Percentiles rank a stretch among this genome's conserved stretches.
Evolutionary conservation across 2,329 filamentous ascomycete species (phyloP).

Genomic region (Exophiala aquamarina): DNA sequence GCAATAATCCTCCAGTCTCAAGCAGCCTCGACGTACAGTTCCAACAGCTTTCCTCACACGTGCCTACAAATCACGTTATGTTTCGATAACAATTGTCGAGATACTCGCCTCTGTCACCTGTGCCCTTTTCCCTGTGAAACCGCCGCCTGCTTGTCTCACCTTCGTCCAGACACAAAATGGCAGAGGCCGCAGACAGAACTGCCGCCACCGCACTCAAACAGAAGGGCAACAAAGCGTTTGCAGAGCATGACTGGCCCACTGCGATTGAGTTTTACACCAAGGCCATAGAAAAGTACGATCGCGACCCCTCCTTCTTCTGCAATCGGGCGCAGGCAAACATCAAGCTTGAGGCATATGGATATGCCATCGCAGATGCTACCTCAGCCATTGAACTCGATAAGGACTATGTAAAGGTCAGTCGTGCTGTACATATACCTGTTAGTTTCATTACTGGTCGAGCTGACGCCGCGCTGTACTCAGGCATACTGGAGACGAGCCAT

Average conservation of each 20-base stretch:
- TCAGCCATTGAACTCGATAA: conserved; percentile 89
- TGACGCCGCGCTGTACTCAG: conserved; percentile 43
- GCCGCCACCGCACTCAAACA: conserved; percentile 84
- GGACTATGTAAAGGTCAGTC: conserved; percentile 77
- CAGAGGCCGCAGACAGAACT: conserved; percentile 49
- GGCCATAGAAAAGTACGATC: conserved; percentile 79
- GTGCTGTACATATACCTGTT: no score
- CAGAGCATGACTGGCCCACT: conserved; percentile 77
- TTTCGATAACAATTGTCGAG: conserved; percentile 2
- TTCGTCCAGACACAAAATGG: conserved; percentile 33
- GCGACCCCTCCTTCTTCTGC: conserved; percentile 86
- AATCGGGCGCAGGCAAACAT: conserved; percentile 94
- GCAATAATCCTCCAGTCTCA: no score
- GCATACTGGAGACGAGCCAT: conserved; percentile 93
- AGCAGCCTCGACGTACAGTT: not conserved
- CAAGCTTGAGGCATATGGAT: conserved; percentile 92
- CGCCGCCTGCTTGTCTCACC: not conserved
- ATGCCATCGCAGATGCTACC: conserved; percentile 85
- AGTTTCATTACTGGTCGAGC: conserved; percentile 6
- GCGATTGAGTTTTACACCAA: conserved; percentile 83
- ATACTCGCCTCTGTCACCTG: not conserved
- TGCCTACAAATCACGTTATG: conserved; percentile 3
- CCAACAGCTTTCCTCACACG: no score
- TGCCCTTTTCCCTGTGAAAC: conserved; percentile 18
- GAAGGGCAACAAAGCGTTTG: conserved; percentile 91